Base-by-base conservation (phyloP, 1,284 basidiomycete genomes). In the Microbotryomycetes sp. region DNA sequence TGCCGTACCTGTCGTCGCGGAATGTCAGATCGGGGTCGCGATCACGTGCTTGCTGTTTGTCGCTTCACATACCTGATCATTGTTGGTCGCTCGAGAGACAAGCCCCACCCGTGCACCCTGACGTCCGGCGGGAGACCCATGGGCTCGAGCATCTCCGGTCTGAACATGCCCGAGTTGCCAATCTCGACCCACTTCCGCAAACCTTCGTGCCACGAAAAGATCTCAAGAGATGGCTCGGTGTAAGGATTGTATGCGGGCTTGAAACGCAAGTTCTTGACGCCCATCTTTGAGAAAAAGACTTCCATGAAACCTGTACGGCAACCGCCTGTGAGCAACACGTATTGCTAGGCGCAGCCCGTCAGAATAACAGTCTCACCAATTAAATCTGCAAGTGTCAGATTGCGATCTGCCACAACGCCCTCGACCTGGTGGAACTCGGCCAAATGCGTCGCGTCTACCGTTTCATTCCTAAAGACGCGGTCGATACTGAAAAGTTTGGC, bases 341-440 rank as follows among this genome's bases (percentile, higher is more conserved):
- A 15, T 15, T 45, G n/a, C n/a, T n/a, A n/a, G n/a, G n/a, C n/a
- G n/a, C 24, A 9, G 18, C 29, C 21, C 13, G 24, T 1, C 2
- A 9, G 16, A 15, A 15, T 16, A 41, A 5, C 5, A 1, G 1
- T 69, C 79, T 54, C 66, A 90, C 92, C 93, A 70, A 98, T 97
- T 62, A 99, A 79, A 76, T 98, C 92, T 18, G 92, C 96, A n/a
- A 99, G 80, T 2, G 94, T 98, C 64, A 98, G 80, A 64, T 87
- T 85, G 70, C 87, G 85, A 78, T 98, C 96, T 16, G 96, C 96
- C 16, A 99, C 92, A 51, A 99, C 94, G 61, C 96, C 96, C 77
- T 99, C 96, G 15, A 99, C 96, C 78, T 99, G 96, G 75, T 98
- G 94, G 81, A 99, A 99, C 78, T 99, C 96, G 21, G 96, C 96